Conservation (phyloP, 2,329 filamentous ascomycete genomes). For the Pseudohalonectria lignicola region DNA sequence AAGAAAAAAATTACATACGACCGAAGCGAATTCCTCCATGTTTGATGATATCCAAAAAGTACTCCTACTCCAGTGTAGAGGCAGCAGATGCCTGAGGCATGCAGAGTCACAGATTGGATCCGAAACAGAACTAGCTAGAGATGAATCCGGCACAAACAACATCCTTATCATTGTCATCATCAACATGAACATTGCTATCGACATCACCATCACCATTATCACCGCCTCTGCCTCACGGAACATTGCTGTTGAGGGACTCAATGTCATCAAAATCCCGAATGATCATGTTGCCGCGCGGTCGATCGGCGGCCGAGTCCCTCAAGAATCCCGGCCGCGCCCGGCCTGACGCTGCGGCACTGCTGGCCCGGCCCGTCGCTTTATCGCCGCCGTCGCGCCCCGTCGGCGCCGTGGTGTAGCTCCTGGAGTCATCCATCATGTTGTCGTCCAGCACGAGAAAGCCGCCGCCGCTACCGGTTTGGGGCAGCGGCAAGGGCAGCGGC, state of each 20-base stretch:
- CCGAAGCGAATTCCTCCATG: no score
- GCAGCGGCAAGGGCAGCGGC: background rate
- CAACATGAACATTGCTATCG: no score
- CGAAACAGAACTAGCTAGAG: no score
- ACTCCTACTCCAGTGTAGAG: no score
- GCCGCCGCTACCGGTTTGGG: constrained; percentile 4
- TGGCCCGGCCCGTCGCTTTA: background rate
- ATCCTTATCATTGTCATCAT: no score
- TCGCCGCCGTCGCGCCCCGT: constrained; percentile 9
- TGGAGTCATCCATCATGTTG: constrained; percentile 13
- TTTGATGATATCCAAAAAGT: no score
- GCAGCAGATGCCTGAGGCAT: no score
- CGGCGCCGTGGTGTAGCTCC: constrained; percentile 11
- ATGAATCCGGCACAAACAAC: no score
- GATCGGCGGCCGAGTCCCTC: constrained; percentile 1
- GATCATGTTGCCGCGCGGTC: constrained; percentile 8
- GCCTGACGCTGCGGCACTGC: background rate
- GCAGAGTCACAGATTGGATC: no score
- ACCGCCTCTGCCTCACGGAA: no score
- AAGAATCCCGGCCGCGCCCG: background rate
- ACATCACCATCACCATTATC: no score
- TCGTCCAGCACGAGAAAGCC: constrained; percentile 15
- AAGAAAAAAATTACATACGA: no score
- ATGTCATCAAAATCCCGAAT: constrained; percentile 25
- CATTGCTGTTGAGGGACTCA: background rate